Conservation (phyloP, 2,329 filamentous ascomycete species). For the Emydomyces testavorans region DNA sequence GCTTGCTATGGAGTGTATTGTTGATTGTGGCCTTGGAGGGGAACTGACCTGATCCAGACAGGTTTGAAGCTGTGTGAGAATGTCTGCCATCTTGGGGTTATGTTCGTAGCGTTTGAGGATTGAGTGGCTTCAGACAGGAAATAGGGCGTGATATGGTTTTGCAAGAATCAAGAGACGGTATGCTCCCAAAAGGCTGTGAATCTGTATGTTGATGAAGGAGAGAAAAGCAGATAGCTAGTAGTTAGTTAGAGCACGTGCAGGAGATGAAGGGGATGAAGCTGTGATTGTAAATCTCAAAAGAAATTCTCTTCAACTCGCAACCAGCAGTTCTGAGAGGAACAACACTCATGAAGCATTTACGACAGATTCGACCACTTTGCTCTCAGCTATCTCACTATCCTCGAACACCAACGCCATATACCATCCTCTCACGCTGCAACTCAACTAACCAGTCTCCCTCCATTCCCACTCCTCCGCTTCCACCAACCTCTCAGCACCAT, state of each 20-base stretch:
- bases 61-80: conserved; percentile 41
- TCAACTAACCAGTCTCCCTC: not conserved
- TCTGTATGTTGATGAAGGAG: no score
- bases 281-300: no score
- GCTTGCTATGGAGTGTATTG: not conserved
- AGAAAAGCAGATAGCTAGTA: no score
- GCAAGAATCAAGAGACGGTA: no score
- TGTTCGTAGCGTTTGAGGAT: not conserved
- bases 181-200: no score
- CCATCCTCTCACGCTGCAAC: not conserved
- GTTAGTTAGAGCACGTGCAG: no score
- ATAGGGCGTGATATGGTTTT: no score
- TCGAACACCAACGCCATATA: not conserved
- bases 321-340: no score
- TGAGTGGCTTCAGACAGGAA: not conserved
- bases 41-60: conserved; percentile 38
- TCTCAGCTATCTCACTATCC: not conserved
- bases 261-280: no score
- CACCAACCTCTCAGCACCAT: conserved; percentile 28
- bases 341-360: conserved; percentile 1
- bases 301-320: no score
- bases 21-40: not conserved
- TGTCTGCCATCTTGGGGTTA: conserved; percentile 31
- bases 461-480: conserved; percentile 19
- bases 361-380: not conserved